These are phyloP conservation scores for Botrytis cinerea DNA, from an alignment of 2,329 filamentous ascomycete genomes.

Conservation along the genomic window DNA sequence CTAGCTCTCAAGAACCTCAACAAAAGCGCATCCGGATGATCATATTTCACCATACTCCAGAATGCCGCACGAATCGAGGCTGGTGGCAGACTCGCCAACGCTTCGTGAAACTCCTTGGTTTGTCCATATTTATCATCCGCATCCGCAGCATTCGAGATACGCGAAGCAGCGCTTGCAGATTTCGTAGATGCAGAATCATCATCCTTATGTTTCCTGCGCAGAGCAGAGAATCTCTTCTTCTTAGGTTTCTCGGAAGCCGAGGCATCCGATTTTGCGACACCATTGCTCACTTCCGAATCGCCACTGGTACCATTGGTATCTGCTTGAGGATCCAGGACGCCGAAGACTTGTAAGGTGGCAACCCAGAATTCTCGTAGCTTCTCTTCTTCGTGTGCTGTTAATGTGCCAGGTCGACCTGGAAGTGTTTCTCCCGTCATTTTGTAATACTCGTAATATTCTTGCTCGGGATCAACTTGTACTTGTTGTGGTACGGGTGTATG, in stretches of 20 bases:
- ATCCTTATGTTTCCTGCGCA: conserved; percentile 62
- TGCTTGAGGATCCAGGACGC: conserved; percentile 51
- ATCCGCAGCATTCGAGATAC: conserved; percentile 42
- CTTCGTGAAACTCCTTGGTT: conserved; percentile 81
- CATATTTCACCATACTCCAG: conserved; percentile 94
- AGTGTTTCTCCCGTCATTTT: conserved; percentile 50
- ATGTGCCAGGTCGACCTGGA: conserved; percentile 77
- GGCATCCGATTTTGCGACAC: conserved; percentile 32
- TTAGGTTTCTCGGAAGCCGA: conserved; percentile 58
- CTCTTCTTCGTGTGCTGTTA: conserved; percentile 85
- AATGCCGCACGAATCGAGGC: conserved; percentile 79
- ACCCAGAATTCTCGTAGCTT: conserved; percentile 89
- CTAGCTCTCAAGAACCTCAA: conserved; percentile 84
- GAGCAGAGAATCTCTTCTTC: conserved; percentile 72
- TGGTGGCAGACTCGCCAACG: conserved; percentile 73
- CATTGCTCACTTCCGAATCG: conserved; percentile 30
- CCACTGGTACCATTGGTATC: conserved; percentile 38
- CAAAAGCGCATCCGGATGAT: conserved; percentile 84
- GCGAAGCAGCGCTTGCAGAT: conserved; percentile 30
- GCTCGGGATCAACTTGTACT: conserved; percentile 19
- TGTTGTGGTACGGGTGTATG: neutral
- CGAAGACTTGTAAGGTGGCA: conserved; percentile 73
- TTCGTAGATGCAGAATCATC: conserved; percentile 49
- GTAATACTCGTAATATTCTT: conserved; percentile 27
- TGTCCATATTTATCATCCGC: conserved; percentile 90